Base-by-base conservation (phyloP, 768 basidiomycete species). In the Leccinum variicolor region DNA sequence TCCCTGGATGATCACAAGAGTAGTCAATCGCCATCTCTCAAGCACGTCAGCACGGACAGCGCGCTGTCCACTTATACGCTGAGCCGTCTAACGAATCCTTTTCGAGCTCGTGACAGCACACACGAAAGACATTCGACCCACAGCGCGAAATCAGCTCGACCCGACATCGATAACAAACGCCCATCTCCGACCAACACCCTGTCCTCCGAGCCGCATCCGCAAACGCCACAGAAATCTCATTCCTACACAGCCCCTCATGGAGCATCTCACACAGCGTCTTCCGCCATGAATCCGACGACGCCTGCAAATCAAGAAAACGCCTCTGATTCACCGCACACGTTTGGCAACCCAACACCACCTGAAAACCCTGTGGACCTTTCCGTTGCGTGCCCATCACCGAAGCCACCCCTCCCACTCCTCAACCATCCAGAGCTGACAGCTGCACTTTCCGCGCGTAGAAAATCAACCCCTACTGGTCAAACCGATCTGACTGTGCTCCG, bases 371-470 rank as follows among this genome's bases (percentile, higher is more conserved):
- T 62, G 19, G 62, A 58, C 39, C 62, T 55, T 59, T 60, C 63
- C 34, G 60, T 61, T 67, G 69, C 63, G 66, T 54, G 50, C 70
- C 62, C 60, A 70, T 74, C 76, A 19, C 66, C 73, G 29, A 77
- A 71, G 4, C 84, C 84, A 9, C 83, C 84, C 14, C 64, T 86
- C 34, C 84, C 84, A n/a, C 75, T 81, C 15, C 75, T 84, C 28
- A 71, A 78, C 53, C 85, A 74, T 58, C 74, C 75, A 28, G 69
- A 70, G 36, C 53, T 74, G 45, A 50, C 66, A 3, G 58, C 65
- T 9, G 59, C 49, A 15, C 59, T 69, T 39, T 58, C 62, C 39
- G 65, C 64, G 19, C 69, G 61, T 13, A 63, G 59, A 31, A 64
- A 66, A 26, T 48, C 62, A n/a, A 47, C 25, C 11, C 54, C 62